phyloP scores from a whole-genome alignment of 352 stramenopile species.

The Pythium monospermum region DNA sequence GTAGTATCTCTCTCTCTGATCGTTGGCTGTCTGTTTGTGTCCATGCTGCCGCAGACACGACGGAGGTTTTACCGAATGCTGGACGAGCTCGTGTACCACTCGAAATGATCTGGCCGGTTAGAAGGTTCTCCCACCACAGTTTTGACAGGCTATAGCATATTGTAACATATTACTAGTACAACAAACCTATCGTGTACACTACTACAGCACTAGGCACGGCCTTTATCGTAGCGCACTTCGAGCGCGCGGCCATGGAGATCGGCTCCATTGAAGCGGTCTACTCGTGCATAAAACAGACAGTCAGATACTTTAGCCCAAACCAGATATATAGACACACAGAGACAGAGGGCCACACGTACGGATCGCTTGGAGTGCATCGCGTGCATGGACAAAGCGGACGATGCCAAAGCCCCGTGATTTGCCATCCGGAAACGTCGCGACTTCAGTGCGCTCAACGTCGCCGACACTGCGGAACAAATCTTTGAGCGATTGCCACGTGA shows the following conservation, averaged over 20 bases:
- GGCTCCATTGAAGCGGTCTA: constrained; percentile 58
- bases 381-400: constrained; percentile 50
- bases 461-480: constrained; percentile 59
- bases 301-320: background rate
- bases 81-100: constrained; percentile 28
- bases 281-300: background rate
- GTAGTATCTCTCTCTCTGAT: no score
- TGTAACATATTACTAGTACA: no score
- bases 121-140: background rate
- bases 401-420: constrained; percentile 67
- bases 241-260: constrained; percentile 65
- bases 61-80: constrained; percentile 36
- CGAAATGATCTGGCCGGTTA: background rate
- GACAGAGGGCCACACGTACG: constrained; percentile 27
- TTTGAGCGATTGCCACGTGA: constrained; percentile 65
- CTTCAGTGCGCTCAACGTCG: constrained; percentile 63
- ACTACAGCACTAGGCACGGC: background rate
- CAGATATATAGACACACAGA: background rate
- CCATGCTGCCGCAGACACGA: constrained; percentile 21
- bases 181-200: constrained; percentile 20
- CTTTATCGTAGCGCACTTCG: constrained; percentile 64
- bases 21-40: constrained; percentile 2
- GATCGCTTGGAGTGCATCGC: constrained; percentile 54
- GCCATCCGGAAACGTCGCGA: constrained; percentile 50
- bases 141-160: background rate